Evolutionary conservation across 495 filamentous ascomycete species (phyloP).

Genomic region (Chaetomium tenue): DNA sequence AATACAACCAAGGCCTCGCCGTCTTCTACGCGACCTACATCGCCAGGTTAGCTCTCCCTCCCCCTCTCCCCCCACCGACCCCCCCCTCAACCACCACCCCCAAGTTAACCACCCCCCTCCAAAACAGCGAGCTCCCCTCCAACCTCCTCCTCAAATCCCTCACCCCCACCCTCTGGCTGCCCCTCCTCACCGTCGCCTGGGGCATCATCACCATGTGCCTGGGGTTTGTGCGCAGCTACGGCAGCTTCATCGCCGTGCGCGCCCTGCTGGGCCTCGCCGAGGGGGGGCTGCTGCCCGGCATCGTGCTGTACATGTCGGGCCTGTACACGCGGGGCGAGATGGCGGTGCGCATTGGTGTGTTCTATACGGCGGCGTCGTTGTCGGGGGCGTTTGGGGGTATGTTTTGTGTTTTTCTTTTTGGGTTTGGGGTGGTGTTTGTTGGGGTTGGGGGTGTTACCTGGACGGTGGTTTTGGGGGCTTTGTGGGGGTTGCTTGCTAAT

Average conservation of each 20-base stretch:
- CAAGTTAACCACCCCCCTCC: no score
- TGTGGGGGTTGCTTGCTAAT: neutral
- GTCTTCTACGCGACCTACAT: slow-evolving; percentile 57
- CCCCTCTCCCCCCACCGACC: slow-evolving; percentile 11
- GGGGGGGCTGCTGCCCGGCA: slow-evolving; percentile 52
- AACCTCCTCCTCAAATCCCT: slow-evolving; percentile 81
- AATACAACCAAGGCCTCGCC: slow-evolving; percentile 66
- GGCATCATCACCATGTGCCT: slow-evolving; percentile 60
- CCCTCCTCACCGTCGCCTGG: slow-evolving; percentile 56
- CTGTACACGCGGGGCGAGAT: slow-evolving; percentile 52
- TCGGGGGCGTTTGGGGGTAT: slow-evolving; percentile 56
- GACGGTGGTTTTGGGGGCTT: neutral
- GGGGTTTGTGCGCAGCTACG: slow-evolving; percentile 72
- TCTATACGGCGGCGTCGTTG: slow-evolving; percentile 56
- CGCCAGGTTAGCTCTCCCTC: slow-evolving; percentile 44
- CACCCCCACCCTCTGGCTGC: slow-evolving; percentile 59
- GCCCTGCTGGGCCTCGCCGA: slow-evolving; percentile 69
- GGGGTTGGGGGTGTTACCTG: no score
- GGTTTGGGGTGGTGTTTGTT: neutral
- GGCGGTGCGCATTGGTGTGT: slow-evolving; percentile 52
- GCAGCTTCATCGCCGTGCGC: slow-evolving; percentile 70
- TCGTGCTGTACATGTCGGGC: slow-evolving; percentile 51
- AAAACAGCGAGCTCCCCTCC: slow-evolving; percentile 73
- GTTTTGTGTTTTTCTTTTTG: slow-evolving; percentile 19
- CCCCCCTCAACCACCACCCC: neutral